Evolutionary conservation across 768 basidiomycete species (phyloP).

Genomic region (Boletus subcaerulescens): DNA sequence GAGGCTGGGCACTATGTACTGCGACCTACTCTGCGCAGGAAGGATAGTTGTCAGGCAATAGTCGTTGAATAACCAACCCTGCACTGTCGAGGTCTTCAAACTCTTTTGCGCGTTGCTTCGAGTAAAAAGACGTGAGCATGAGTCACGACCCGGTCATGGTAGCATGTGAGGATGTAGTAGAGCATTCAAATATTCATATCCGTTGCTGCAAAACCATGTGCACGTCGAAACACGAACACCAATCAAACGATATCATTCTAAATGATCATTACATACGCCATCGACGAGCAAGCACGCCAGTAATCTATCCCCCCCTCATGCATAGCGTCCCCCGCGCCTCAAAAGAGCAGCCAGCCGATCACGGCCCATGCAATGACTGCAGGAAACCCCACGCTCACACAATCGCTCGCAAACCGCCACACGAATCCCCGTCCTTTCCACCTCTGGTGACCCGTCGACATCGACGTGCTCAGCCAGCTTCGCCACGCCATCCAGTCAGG

Average conservation of each 20-base stretch:
- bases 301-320: neutral
- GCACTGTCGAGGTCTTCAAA: too few species aligned
- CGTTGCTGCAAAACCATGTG: neutral
- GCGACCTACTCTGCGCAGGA: too few species aligned
- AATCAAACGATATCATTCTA: neutral
- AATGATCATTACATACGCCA: conserved; percentile 5
- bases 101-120: too few species aligned
- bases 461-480: conserved; percentile 1
- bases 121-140: too few species aligned
- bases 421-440: conserved; percentile 30
- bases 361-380: conserved; percentile 24
- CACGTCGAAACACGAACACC: neutral
- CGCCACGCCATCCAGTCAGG: conserved; percentile 34
- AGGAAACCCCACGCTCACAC: conserved; percentile 29
- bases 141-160: too few species aligned
- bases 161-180: too few species aligned
- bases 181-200: neutral
- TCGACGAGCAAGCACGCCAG: neutral
- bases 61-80: too few species aligned
- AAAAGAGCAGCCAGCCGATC: conserved; percentile 31
- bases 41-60: too few species aligned
- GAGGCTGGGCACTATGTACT: too few species aligned
- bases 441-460: conserved; percentile 5
- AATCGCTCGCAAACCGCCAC: conserved; percentile 39
- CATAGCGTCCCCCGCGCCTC: neutral